A percentile compares a stretch with the other conserved stretches of the same genome.
Conservation (phyloP, 2,329 filamentous ascomycete species). For the Colletotrichum sp. region DNA sequence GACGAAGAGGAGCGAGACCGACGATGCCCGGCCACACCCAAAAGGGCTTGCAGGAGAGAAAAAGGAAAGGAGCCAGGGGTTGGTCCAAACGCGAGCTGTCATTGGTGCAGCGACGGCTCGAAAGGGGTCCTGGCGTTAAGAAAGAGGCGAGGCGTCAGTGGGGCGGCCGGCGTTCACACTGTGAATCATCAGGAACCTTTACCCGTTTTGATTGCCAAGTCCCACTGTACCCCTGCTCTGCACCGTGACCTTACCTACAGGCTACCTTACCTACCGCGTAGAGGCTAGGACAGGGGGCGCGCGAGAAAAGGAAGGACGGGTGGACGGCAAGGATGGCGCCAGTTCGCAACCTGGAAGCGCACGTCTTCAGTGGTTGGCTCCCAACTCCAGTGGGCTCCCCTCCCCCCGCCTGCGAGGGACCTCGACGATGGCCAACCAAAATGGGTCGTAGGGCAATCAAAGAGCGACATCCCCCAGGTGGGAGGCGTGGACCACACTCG, state of each 20-base stretch:
- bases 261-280: background rate
- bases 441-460: constrained; percentile 15
- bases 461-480: constrained; percentile 20
- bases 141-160: background rate
- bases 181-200: background rate
- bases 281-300: background rate
- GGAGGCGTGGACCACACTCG: background rate
- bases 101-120: constrained; percentile 10
- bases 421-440: background rate
- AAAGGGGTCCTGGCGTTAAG: background rate
- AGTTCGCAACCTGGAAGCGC: background rate
- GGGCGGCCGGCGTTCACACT: background rate
- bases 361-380: constrained; percentile 5
- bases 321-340: constrained; percentile 12
- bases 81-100: background rate
- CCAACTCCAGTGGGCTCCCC: background rate
- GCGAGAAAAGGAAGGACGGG: constrained; percentile 13
- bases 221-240: background rate
- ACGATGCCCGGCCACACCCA: background rate
- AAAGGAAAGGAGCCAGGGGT: background rate
- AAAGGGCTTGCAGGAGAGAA: background rate
- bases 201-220: background rate
- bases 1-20: background rate
- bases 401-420: background rate
- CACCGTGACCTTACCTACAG: background rate